Conservation (phyloP, 1,139 yeast genomes). For the Kurtzmaniella natalensis region DNA sequence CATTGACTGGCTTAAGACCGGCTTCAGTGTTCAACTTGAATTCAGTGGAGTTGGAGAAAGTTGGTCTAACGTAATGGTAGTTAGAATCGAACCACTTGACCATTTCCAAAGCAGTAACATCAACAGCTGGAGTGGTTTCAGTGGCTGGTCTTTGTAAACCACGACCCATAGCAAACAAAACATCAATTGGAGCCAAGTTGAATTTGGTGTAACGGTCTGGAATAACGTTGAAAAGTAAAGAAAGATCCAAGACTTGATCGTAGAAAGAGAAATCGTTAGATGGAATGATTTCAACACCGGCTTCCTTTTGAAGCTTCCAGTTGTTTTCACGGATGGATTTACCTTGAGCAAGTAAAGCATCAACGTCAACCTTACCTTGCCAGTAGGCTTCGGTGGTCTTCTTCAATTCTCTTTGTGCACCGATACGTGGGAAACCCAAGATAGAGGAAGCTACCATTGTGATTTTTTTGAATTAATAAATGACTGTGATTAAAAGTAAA, state of each 20-base stretch:
- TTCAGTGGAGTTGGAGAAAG: constrained; percentile 90
- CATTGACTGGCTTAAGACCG: constrained; percentile 94
- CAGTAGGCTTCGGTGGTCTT: constrained; percentile 99
- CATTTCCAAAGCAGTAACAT: constrained; percentile 99
- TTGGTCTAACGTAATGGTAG: constrained; percentile 99
- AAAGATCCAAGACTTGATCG: constrained; percentile 93
- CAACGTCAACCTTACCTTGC: constrained; percentile 87
- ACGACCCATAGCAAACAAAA: constrained; percentile 98
- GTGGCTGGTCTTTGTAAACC: constrained; percentile 98
- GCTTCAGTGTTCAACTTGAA: constrained; percentile 77
- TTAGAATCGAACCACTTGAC: constrained; percentile 99
- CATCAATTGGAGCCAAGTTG: constrained; percentile 85
- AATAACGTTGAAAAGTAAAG: constrained; percentile 88
- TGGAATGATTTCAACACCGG: constrained; percentile 96
- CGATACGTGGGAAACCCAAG: constrained; percentile 99
- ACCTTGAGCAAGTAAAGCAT: constrained; percentile 87
- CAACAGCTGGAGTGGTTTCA: constrained; percentile 83
- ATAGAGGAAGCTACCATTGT: constrained; percentile 93
- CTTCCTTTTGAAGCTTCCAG: constrained; percentile 97
- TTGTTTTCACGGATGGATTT: constrained; percentile 91
- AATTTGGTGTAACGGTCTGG: constrained; percentile 96
- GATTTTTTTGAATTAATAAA: constrained; percentile 1
- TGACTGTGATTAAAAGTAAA: too few relatives aligned
- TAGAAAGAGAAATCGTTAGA: constrained; percentile 98
- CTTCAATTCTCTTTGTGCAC: constrained; percentile 98